A percentile compares a stretch with the other conserved stretches of the same genome.
phyloP scores from a whole-genome alignment of 2,329 filamentous ascomycete species.

The Fusarium scirpi region DNA sequence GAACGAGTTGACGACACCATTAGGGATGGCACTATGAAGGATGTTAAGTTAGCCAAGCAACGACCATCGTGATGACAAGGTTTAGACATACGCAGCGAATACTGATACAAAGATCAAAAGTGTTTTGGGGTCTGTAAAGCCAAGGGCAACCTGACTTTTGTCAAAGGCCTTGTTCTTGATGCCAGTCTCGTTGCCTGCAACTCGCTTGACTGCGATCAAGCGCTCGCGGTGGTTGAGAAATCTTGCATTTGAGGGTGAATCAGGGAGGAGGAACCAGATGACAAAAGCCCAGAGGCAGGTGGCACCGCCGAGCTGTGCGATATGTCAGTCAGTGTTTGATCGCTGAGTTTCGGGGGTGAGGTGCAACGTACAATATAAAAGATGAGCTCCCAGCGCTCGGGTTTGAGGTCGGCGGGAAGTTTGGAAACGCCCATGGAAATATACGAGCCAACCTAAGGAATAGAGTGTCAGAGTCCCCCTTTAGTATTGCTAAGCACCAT shows the following conservation, averaged over 20 bases:
- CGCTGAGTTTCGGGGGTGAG: too few species aligned
- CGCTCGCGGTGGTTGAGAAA: slow-evolving; percentile 13
- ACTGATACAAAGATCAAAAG: slow-evolving; percentile 4
- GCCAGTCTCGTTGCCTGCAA: slow-evolving; percentile 1
- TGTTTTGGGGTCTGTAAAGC: slow-evolving; percentile 12
- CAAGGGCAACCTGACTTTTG: background rate
- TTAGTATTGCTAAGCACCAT: too few species aligned
- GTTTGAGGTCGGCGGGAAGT: slow-evolving; percentile 9
- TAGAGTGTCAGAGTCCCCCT: too few species aligned
- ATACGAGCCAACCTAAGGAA: background rate
- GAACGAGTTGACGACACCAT: slow-evolving; percentile 13
- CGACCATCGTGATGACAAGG: too few species aligned
- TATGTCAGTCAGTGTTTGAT: background rate
- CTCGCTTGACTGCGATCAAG: slow-evolving; percentile 9
- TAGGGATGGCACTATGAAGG: background rate
- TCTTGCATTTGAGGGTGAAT: slow-evolving; percentile 6
- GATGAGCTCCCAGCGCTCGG: slow-evolving; percentile 6
- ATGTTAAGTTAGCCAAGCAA: too few species aligned
- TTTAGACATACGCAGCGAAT: background rate
- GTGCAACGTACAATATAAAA: background rate
- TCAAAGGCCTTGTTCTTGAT: slow-evolving; percentile 16
- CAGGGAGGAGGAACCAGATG: slow-evolving; percentile 14
- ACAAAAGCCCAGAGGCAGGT: slow-evolving; percentile 14
- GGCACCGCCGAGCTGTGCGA: background rate
- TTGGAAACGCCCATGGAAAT: slow-evolving; percentile 16